phyloP scores from a whole-genome alignment of 768 basidiomycete genomes.

The Mycena chlorophos region DNA sequence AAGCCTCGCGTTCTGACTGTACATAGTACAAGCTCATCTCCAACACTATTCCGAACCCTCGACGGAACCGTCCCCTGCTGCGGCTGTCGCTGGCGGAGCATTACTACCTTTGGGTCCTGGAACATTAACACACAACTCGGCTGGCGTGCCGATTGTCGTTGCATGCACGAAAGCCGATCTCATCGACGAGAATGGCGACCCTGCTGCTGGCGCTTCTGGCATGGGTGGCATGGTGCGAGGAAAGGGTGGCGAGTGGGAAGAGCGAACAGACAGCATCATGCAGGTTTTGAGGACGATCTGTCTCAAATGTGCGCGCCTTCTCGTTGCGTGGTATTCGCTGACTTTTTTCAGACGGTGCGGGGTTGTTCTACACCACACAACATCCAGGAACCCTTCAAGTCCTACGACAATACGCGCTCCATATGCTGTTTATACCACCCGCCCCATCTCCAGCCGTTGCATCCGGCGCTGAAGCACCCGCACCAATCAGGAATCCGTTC shows the following conservation, averaged over 20 bases:
- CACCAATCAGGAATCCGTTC: conserved; percentile 75
- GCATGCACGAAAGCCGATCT: conserved; percentile 92
- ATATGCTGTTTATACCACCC: conserved; percentile 75
- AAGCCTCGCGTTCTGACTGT: conserved; percentile 7
- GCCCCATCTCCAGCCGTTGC: conserved; percentile 67
- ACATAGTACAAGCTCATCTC: conserved; percentile 78
- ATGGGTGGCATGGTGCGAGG: conserved; percentile 93
- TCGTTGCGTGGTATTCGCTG: background rate
- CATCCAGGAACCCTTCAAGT: conserved; percentile 72
- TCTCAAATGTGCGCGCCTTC: conserved; percentile 72
- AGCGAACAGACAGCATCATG: conserved; percentile 92
- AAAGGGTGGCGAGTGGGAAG: conserved; percentile 92
- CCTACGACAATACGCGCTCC: conserved; percentile 81
- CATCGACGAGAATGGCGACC: conserved; percentile 80
- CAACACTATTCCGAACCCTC: conserved; percentile 90
- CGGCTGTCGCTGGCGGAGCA: conserved; percentile 58
- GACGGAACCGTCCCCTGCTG: conserved; percentile 59
- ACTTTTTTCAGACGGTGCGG: conserved; percentile 77
- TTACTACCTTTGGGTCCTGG: conserved; percentile 83
- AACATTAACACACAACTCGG: conserved; percentile 80
- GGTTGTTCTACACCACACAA: conserved; percentile 87
- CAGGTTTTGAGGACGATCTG: conserved; percentile 93
- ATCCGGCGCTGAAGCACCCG: conserved; percentile 63
- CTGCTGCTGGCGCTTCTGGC: conserved; percentile 72
- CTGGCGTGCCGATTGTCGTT: conserved; percentile 86